Evolutionary conservation across 768 basidiomycete genomes (phyloP).

Genomic region (Clitopilus hobsonii): DNA sequence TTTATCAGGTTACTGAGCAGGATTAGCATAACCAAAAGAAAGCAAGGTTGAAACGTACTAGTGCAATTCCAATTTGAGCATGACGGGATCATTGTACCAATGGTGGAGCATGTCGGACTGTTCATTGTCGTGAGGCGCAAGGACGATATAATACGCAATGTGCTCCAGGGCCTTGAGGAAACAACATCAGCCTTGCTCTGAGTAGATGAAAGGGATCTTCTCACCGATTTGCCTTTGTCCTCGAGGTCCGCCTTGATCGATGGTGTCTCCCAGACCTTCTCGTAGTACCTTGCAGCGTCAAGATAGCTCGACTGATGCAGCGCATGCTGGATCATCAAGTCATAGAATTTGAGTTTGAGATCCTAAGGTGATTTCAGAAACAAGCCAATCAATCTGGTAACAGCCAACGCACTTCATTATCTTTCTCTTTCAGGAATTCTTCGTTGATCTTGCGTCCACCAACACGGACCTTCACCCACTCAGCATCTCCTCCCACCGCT

Average conservation of each 20-base stretch:
- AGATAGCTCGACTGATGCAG: constrained; percentile 82
- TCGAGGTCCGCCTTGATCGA: constrained; percentile 82
- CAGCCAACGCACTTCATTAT: constrained; percentile 65
- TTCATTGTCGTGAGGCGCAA: constrained; percentile 94
- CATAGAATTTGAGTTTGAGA: constrained; percentile 93
- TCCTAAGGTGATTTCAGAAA: constrained; percentile 45
- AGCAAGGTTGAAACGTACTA: constrained; percentile 46
- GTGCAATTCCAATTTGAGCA: constrained; percentile 79
- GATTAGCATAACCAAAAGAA: constrained; percentile 8
- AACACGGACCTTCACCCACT: constrained; percentile 92
- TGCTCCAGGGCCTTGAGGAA: constrained; percentile 79
- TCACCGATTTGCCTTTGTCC: constrained; percentile 63
- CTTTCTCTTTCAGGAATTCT: constrained; percentile 82
- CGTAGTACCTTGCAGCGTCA: constrained; percentile 91
- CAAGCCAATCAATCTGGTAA: neutral
- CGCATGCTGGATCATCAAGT: constrained; percentile 94
- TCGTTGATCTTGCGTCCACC: constrained; percentile 94
- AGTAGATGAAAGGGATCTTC: constrained; percentile 15
- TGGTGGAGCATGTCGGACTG: constrained; percentile 96
- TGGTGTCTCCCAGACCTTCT: constrained; percentile 97
- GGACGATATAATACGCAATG: constrained; percentile 90
- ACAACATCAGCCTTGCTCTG: constrained; percentile 6
- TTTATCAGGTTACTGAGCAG: constrained; percentile 82
- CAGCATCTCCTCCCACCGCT: constrained; percentile 70
- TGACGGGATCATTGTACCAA: constrained; percentile 71